Evolutionary conservation across 352 stramenopile genomes (phyloP), one percentile per base, ranked within the genome.

Genomic region (Bremia lactucae): DNA sequence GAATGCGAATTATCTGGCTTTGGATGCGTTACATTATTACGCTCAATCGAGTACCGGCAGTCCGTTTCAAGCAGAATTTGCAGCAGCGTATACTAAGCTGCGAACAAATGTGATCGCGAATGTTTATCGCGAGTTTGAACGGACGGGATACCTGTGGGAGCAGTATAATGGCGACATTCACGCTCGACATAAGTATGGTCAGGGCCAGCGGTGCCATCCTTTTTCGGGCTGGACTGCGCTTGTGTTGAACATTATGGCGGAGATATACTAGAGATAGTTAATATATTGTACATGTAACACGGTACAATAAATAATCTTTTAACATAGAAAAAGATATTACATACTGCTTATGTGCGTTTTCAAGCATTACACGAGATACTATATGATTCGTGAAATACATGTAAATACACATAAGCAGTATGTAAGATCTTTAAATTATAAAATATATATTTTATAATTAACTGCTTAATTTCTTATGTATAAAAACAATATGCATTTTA

Each of bases 191-290:
- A 44, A 59, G 11, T 85, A 83, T 37, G 91, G 91, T 1, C 55
- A 65, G n/a, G 91, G 91, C 4, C 80, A 89, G 44, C 68, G 90
- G 8, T 87, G 78, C 34, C 87, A 97, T 46, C 90, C 89, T 31
- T 97, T 97, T 51, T 92, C 84, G 0, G 90, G 89, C n/a, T 97
- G 90, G 90, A 97, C 87, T 3, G 73, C 87, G 15, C 67, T 95
- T 10, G 64, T 97, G 19, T 72, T 96, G 14, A 92, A 94, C 48
- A 96, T 97, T 42, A 94, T 96, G 77, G 71, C 74, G 6, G 90
- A 97, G 49, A 77, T 71, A 34, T 96, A 95, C 56, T 94, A 80
- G 46, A 15, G n/a, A 13, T 2, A 41, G 26, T 28, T 28, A 28
- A 28, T 28, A 28, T 10, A 28, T n/a, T n/a, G n/a, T n/a, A n/a